Base-by-base conservation (phyloP, 441 rosid species). In the Codiaeum variegatum region DNA sequence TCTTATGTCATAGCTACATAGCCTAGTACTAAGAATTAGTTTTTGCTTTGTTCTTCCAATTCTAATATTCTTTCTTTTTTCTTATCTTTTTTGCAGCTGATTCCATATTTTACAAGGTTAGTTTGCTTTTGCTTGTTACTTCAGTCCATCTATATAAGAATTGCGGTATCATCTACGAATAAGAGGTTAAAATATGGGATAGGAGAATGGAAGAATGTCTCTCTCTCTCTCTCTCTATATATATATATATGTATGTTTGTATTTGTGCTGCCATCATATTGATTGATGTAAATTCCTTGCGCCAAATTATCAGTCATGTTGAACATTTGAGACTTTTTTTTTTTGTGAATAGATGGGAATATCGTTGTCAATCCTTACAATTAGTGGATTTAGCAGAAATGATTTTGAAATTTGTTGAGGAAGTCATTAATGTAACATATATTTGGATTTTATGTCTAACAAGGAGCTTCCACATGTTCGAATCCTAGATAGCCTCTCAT, bases 31-130 rank as follows among this genome's bases (percentile, higher is more conserved):
- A 19, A 46, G 18, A 62, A 29, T 62, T 63, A 26, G 11, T 52
- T 60, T 72, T 68, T 16, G 9, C 73, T 69, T 66, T 28, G 42
- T 42, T 56, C 24, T 54, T 66, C 55, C 12, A 60, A 13, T 58
- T 69, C 75, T 80, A 56, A 81, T 71, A 31, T 21, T 47, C 21
- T 24, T 69, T 49, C 6, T 40, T 47, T 1, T 47, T 23, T 61
- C 19, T 63, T 74, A 62, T 68, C 56, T 62, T 42, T 52, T 72
- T 76, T 88, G 85, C 98, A 91, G 97, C 81, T 69, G 96, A 83
- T 76, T 69, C 77, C 23, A 77, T 88, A 78, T 90, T 82, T 82
- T 91, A 86, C 82, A 90, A 90, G 98, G 98, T 92, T 64, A 63
- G 80, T 71, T 55, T 62, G 3, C 40, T 55, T 74, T 54, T 76